A percentile compares a stretch with the other conserved stretches of the same genome.
These are phyloP conservation scores for Fagus sylvatica DNA, from an alignment of 306 rosid genomes.

Conservation along the genomic window DNA sequence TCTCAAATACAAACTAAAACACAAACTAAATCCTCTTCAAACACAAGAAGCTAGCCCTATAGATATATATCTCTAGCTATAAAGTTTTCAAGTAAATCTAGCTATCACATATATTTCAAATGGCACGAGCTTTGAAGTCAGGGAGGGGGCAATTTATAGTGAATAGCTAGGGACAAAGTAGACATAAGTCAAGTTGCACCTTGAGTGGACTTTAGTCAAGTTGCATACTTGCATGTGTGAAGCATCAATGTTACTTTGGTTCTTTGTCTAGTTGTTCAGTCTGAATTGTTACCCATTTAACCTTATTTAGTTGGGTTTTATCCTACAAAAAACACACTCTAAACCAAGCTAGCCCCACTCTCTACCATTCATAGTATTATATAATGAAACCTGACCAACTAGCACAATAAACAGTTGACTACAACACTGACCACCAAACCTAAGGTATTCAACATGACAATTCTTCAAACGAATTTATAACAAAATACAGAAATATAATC, in stretches of 20 bases:
- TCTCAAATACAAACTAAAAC: slow-evolving; percentile 18
- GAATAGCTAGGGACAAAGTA: too few relatives aligned
- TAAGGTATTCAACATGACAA: too few relatives aligned
- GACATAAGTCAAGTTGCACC: slow-evolving; percentile 27
- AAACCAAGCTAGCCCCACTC: slow-evolving; percentile 29
- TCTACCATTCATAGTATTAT: slow-evolving; percentile 34
- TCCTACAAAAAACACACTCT: slow-evolving; percentile 14
- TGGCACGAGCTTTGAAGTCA: slow-evolving; percentile 28
- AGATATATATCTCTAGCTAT: too few relatives aligned
- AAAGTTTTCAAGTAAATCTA: too few relatives aligned
- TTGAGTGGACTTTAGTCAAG: slow-evolving; percentile 16
- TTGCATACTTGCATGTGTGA: slow-evolving; percentile 26
- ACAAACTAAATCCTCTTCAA: slow-evolving; percentile 4
- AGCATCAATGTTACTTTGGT: slow-evolving; percentile 16
- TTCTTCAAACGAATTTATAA: too few relatives aligned
- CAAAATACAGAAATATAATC: too few relatives aligned
- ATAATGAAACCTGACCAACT: too few relatives aligned
- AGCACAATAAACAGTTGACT: too few relatives aligned
- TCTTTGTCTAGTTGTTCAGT: slow-evolving; percentile 58
- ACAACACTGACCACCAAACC: too few relatives aligned
- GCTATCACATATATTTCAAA: slow-evolving; percentile 20
- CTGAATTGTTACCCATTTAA: slow-evolving; percentile 22
- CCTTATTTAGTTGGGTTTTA: slow-evolving; percentile 31
- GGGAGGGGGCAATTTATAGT: slow-evolving; percentile 39
- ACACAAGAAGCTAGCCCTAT: too few relatives aligned